phyloP scores from a whole-genome alignment of 331 rosid genomes.

The Malus hybrid region DNA sequence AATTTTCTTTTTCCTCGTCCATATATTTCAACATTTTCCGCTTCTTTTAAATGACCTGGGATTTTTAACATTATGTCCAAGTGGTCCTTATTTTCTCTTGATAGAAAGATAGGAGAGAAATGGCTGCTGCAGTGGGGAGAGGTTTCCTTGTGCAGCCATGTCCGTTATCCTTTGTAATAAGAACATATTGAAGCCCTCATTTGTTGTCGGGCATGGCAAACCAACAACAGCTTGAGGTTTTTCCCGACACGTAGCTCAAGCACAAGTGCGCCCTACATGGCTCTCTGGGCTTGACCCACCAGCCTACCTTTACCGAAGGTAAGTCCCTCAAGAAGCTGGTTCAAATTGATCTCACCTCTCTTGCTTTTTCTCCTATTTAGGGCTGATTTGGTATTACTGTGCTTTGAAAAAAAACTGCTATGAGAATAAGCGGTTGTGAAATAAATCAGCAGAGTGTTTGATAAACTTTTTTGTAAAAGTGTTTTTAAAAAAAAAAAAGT shows the following conservation, averaged over 20 bases:
- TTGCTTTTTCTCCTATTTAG: neutral
- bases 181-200: constrained; percentile 13
- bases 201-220: constrained; percentile 22
- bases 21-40: too few relatives aligned
- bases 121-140: constrained; percentile 55
- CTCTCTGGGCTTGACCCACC: constrained; percentile 95
- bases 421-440: too few relatives aligned
- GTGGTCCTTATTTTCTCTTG: constrained; percentile 9
- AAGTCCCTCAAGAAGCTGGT: constrained; percentile 12
- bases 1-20: too few relatives aligned
- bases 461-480: too few relatives aligned
- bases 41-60: neutral
- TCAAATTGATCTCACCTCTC: neutral
- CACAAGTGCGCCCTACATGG: constrained; percentile 76
- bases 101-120: constrained; percentile 24
- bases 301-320: constrained; percentile 81
- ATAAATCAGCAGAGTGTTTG: too few relatives aligned
- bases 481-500: too few relatives aligned
- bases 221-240: constrained; percentile 16
- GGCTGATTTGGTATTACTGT: too few relatives aligned
- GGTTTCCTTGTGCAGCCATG: constrained; percentile 39
- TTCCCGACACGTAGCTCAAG: constrained; percentile 25
- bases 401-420: too few relatives aligned
- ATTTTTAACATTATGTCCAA: neutral
- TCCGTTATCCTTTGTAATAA: constrained; percentile 20